Evolutionary conservation across 176 grass and related monocot species (phyloP), one percentile per base, ranked within the genome.

Genomic region (Lolium multiflorum): DNA sequence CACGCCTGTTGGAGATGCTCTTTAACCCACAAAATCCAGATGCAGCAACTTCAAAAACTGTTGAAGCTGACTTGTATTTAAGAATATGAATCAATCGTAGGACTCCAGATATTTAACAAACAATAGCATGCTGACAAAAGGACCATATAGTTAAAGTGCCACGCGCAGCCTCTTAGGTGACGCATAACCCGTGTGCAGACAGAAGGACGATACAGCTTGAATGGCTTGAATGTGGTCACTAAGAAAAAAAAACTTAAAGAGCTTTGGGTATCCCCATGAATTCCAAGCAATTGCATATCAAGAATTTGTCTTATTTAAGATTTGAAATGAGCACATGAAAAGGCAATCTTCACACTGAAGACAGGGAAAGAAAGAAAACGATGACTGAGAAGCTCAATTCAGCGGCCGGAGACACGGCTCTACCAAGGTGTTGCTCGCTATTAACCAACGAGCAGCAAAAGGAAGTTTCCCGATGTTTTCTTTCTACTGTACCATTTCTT

Each of bases 401-500:
- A 44, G 81, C 62, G 44, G 69, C 52, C 60, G 24, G 60, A 16
- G 14, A 84, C 16, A 75, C 28, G 70, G 43, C 70, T 64, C 69
- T 91, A 91, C 69, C 51, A 57, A 84, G 67, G 69, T 84, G 81
- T 81, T 69, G 85, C 89, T 77, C 85, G 76, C 85, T 55, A 84
- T 84, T 77, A 77, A 54, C 84, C 62, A 77, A 77, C 71, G 62
- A 88, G 82, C 81, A 84, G 25, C 82, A 91, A 88, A 84, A 88
- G 0, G 9, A 54, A 66, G 43, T 70, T 77, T 88, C 57, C 77
- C 77, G 60, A 85, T 88, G 81, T 82, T 84, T 65, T 68, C 5
- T 88, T 58, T 88, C 77, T 81, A 91, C 81, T 88, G 85, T 91
- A 81, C 85, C 82, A 48, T 62, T 76, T 51, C 12, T n/a, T 80